A percentile compares a stretch with the other conserved stretches of the same genome.
These are phyloP conservation scores for Rhizomucor miehei DNA, from an alignment of 371 early-diverging fungal genomes.

Conservation along the genomic window DNA sequence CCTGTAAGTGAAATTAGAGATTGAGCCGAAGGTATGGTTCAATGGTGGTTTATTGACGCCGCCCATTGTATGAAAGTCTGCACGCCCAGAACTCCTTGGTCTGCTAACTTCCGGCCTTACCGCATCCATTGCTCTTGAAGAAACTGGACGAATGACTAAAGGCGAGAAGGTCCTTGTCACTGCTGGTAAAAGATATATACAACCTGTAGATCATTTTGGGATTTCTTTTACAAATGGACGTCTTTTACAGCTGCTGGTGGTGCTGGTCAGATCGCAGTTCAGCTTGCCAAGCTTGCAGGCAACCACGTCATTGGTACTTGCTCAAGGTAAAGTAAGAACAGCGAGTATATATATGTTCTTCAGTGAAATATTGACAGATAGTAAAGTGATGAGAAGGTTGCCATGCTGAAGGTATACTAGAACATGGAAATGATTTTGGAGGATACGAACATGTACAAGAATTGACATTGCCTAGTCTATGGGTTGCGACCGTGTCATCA, in stretches of 20 bases:
- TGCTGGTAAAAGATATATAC: constrained; percentile 21
- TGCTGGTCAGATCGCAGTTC: constrained; percentile 51
- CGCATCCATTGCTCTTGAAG: constrained; percentile 41
- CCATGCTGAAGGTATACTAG: constrained; percentile 32
- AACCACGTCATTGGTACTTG: constrained; percentile 56
- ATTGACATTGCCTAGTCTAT: constrained; percentile 11
- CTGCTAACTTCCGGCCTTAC: constrained; percentile 57
- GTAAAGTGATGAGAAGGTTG: constrained; percentile 36
- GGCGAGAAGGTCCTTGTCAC: constrained; percentile 43
- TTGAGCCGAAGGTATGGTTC: not conserved
- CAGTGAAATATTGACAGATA: not conserved
- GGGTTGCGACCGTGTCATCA: constrained; percentile 47
- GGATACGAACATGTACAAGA: not conserved
- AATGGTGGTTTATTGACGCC: not conserved
- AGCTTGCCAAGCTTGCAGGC: constrained; percentile 47
- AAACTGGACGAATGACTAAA: constrained; percentile 30
- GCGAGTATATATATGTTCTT: not conserved
- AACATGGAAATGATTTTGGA: not conserved
- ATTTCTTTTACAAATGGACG: not conserved
- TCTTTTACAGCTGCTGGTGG: constrained; percentile 42
- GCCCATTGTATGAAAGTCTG: constrained; percentile 9
- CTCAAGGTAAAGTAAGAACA: constrained; percentile 14
- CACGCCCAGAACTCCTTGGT: constrained; percentile 36
- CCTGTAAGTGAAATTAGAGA: constrained; percentile 23
- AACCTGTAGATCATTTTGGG: not conserved